A percentile compares a stretch with the other conserved stretches of the same genome.
phyloP scores from a whole-genome alignment of 1,139 yeast genomes.

The Hyphopichia buzzinii region DNA sequence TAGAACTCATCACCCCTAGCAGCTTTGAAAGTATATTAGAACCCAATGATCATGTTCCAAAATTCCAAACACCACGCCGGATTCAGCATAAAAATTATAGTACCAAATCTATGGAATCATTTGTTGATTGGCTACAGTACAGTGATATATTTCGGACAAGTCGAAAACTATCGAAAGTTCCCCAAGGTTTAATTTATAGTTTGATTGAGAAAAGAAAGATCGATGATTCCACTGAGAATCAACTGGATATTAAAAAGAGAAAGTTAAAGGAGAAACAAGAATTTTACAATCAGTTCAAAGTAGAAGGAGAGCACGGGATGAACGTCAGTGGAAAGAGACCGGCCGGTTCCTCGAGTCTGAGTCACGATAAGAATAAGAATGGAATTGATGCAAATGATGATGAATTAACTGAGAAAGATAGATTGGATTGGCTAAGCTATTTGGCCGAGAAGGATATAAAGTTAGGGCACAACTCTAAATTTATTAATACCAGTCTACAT shows the following conservation, averaged over 20 bases:
- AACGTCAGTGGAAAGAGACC: slow-evolving; percentile 5
- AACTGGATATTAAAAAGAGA: slow-evolving; percentile 24
- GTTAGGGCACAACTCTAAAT: slow-evolving; percentile 42
- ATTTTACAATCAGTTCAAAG: slow-evolving; percentile 38
- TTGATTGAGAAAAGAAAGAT: slow-evolving; percentile 41
- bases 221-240: slow-evolving; percentile 27
- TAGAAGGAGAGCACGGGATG: slow-evolving; percentile 18
- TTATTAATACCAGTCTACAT: slow-evolving; percentile 30
- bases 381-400: slow-evolving; percentile 20
- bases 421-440: slow-evolving; percentile 40
- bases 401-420: slow-evolving; percentile 27
- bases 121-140: slow-evolving; percentile 34
- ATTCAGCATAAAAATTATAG: slow-evolving; percentile 22
- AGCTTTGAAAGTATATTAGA: slow-evolving; percentile 13
- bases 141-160: slow-evolving; percentile 27
- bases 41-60: slow-evolving; percentile 15
- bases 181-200: slow-evolving; percentile 27
- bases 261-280: slow-evolving; percentile 34
- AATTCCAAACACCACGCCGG: slow-evolving; percentile 6
- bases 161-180: slow-evolving; percentile 31
- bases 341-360: neutral
- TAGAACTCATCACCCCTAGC: slow-evolving; percentile 52
- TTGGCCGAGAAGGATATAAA: slow-evolving; percentile 44
- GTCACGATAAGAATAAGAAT: slow-evolving; percentile 4
- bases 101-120: slow-evolving; percentile 39